phyloP scores from a whole-genome alignment of 2,329 filamentous ascomycete species.

The Diaporthe sp. region DNA sequence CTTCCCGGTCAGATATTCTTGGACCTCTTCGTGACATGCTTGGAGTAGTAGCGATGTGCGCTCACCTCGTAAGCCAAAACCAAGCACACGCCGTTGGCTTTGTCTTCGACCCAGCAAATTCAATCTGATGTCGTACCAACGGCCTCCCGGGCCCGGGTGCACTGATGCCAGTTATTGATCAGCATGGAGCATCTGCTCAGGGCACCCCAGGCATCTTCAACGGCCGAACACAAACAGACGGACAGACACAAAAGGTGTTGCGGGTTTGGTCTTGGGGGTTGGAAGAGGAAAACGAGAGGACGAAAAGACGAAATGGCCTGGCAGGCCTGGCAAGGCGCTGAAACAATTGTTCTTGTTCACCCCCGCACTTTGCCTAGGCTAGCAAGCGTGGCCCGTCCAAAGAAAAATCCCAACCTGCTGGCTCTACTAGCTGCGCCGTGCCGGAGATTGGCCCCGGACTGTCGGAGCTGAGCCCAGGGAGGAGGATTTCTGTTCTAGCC shows the following conservation, averaged over 20 bases:
- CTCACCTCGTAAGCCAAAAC: constrained; percentile 21
- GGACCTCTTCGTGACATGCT: constrained; percentile 6
- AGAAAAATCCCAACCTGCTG: constrained; percentile 12
- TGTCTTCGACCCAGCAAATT: neutral
- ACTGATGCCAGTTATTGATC: constrained; percentile 29
- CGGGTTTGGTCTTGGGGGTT: neutral
- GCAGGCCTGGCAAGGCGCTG: constrained; percentile 10
- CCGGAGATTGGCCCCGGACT: constrained; percentile 19
- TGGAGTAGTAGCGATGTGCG: neutral
- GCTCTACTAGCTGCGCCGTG: constrained; percentile 1
- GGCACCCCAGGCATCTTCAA: constrained; percentile 10
- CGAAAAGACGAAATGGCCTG: neutral
- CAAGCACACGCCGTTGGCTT: neutral
- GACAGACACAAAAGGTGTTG: neutral
- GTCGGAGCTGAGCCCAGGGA: constrained; percentile 8
- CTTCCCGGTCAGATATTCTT: neutral
- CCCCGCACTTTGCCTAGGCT: constrained; percentile 25
- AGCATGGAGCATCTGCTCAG: constrained; percentile 15
- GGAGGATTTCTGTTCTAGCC: constrained; percentile 24
- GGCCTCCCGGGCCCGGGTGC: constrained; percentile 14
- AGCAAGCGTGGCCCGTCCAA: constrained; percentile 4
- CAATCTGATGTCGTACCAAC: constrained; percentile 23
- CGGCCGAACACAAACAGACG: neutral
- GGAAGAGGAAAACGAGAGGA: neutral
- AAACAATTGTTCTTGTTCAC: constrained; percentile 29